Evolutionary conservation across 2,329 filamentous ascomycete species (phyloP), one percentile per base, ranked within the genome.

Genomic region (Trichoderma citrinoviride): DNA sequence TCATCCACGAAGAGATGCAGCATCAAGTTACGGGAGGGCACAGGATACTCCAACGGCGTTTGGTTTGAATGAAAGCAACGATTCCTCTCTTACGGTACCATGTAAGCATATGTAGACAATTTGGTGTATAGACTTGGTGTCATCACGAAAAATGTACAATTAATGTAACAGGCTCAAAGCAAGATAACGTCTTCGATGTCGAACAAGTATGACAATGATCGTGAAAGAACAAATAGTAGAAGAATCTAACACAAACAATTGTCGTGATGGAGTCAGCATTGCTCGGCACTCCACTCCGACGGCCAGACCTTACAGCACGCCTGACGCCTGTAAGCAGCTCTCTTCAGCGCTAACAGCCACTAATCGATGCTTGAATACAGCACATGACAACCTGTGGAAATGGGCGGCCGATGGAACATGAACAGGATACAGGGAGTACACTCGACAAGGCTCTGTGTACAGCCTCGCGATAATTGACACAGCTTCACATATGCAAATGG

Each of bases 71-170:
- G 37, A 21, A 14, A 52, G 46, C 29, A 43, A 40, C 43, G 61
- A 56, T 56, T 41, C 61, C 43, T 21, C 61, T 64, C 61, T 53
- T 44, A 56, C 25, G 43, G 50, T 57, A 7, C 19, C 27, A 14
- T 60, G 15, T 37, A 46, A 5, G 12, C 37, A 46, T 19, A 43
- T 2, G n/a, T 41, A 23, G 19, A 52, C 23, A 7, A 43, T 23
- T 37, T 14, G 33, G 29, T 52, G 19, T 33, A 52, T 33, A 50
- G 37, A 43, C 4, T 33, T 53, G 7, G 19, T 7, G 7, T 40
- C 33, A 15, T 43, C 23, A 19, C n/a, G 25, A 17, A 14, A 15
- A 12, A 33, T 52, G 57, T n/a, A 44, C 25, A 15, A 61, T 5
- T 33, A 29, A 7, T 15, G 15, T 33, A 17, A 2, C 17, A 19